Evolutionary conservation across 371 early-diverging fungal species (phyloP).

Genomic region (Mortierella polycephala): DNA sequence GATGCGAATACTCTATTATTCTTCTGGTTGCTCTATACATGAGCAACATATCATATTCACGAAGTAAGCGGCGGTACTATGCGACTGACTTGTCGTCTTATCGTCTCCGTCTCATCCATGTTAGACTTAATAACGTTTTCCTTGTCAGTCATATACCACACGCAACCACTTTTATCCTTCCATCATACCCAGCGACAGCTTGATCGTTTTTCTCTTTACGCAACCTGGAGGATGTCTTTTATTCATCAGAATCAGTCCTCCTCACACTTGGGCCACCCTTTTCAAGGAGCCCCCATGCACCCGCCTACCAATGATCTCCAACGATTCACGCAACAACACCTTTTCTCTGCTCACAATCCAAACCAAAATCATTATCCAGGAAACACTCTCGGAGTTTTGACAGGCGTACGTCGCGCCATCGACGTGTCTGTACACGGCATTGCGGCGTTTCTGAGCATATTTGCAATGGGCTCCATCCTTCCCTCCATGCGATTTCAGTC

Average conservation of each 20-base stretch:
- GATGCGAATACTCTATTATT: too few species aligned
- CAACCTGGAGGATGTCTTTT: constrained; percentile 5
- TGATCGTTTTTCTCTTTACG: neutral
- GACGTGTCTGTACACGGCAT: constrained; percentile 25
- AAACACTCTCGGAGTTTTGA: neutral
- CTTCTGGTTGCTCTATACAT: too few species aligned
- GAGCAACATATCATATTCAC: too few species aligned
- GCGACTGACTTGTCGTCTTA: too few species aligned
- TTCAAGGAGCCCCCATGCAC: neutral
- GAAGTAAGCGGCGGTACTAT: too few species aligned
- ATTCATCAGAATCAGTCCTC: neutral
- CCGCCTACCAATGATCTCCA: neutral
- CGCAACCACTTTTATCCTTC: too few species aligned
- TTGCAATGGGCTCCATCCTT: constrained; percentile 21
- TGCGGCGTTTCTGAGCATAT: constrained; percentile 21
- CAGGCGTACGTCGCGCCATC: constrained; percentile 1
- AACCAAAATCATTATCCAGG: neutral
- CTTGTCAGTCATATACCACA: too few species aligned
- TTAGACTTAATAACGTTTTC: too few species aligned
- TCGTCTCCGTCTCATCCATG: too few species aligned
- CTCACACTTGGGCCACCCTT: neutral
- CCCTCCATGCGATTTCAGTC: constrained; percentile 15
- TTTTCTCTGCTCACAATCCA: too few species aligned
- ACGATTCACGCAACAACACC: neutral
- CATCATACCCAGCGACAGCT: too few species aligned